A percentile compares a stretch with the other conserved stretches of the same genome.
phyloP scores from a whole-genome alignment of 2,329 filamentous ascomycete species.

The Calonectria crousiana region DNA sequence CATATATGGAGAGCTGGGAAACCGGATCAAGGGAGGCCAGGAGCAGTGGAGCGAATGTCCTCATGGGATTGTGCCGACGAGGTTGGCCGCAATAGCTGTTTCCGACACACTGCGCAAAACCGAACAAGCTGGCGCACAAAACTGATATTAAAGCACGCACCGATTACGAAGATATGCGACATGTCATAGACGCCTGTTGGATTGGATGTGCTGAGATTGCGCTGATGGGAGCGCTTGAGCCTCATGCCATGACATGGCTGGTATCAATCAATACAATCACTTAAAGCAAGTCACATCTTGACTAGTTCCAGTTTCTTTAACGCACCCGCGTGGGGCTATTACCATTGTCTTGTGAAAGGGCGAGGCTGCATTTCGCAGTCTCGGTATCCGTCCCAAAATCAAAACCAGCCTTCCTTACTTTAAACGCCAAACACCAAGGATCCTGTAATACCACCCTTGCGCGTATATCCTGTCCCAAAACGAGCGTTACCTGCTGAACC shows the following conservation, averaged over 20 bases:
- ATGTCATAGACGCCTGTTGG: not conserved
- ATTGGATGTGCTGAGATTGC: not conserved
- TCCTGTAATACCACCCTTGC: slow-evolving; percentile 35
- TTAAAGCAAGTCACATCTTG: not conserved
- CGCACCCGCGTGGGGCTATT: slow-evolving; percentile 21
- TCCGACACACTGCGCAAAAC: not conserved
- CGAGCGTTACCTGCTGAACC: slow-evolving; percentile 35
- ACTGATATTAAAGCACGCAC: not conserved
- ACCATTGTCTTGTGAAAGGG: slow-evolving; percentile 20
- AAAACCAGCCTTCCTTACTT: slow-evolving; percentile 17
- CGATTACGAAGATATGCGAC: not conserved
- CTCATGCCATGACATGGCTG: not conserved
- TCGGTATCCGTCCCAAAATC: slow-evolving; percentile 23
- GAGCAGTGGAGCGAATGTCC: not conserved
- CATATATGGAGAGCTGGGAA: not conserved
- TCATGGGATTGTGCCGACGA: not conserved
- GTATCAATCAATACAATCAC: slow-evolving; percentile 6
- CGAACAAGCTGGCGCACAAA: not conserved
- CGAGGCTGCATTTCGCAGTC: slow-evolving; percentile 2
- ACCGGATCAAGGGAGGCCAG: slow-evolving; percentile 18
- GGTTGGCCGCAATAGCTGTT: not conserved
- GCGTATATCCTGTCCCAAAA: slow-evolving; percentile 38
- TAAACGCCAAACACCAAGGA: slow-evolving; percentile 34
- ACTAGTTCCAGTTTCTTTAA: not conserved
- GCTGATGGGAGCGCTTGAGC: not conserved